Evolutionary conservation across 352 stramenopile genomes (phyloP).

Genomic region (Phytophthora citrophthora): DNA sequence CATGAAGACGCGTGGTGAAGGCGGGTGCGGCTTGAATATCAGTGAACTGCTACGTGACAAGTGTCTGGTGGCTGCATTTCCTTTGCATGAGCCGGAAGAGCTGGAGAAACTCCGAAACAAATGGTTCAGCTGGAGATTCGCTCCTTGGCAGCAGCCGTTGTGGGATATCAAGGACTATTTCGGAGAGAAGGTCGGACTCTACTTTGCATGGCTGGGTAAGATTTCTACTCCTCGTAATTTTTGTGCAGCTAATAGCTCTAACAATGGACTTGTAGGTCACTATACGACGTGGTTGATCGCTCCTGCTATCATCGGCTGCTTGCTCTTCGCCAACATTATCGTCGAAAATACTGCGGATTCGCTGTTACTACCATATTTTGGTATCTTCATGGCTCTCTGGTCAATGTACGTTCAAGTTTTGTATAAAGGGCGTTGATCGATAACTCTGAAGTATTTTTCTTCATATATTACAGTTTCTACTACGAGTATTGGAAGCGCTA

Average conservation of each 20-base stretch:
- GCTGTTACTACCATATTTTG: conserved; percentile 71
- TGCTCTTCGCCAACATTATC: conserved; percentile 89
- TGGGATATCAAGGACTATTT: conserved; percentile 83
- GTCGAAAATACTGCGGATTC: conserved; percentile 63
- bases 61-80: conserved; percentile 68
- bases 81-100: conserved; percentile 63
- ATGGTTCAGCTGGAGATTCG: conserved; percentile 72
- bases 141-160: conserved; percentile 67
- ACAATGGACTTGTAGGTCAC: conserved; percentile 56
- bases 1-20: conserved; percentile 62
- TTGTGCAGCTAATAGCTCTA: background rate
- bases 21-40: conserved; percentile 65
- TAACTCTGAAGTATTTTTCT: background rate
- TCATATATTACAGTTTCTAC: conserved; percentile 50
- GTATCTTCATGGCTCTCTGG: conserved; percentile 87
- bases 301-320: conserved; percentile 86
- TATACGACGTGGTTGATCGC: conserved; percentile 95
- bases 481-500: conserved; percentile 87
- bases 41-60: conserved; percentile 56
- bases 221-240: background rate
- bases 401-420: conserved; percentile 47
- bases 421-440: background rate
- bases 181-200: conserved; percentile 94
- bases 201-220: conserved; percentile 96
- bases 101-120: conserved; percentile 51